Base-by-base conservation (phyloP, 1,284 basidiomycete species). In the Anthracocystis panici-leucophaei region DNA sequence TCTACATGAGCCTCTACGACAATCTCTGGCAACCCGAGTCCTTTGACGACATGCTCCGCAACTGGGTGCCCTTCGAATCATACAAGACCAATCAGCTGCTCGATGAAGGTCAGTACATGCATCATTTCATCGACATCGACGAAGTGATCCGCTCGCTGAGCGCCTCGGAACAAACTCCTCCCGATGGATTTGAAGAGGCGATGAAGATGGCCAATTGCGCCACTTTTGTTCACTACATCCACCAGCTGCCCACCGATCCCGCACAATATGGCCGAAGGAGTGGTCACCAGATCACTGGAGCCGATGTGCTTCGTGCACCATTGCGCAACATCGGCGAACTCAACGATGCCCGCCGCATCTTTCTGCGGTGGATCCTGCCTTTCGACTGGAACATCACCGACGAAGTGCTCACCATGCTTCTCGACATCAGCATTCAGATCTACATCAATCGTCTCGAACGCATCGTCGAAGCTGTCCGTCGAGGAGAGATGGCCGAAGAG, bases 341-440 rank as follows among this genome's bases (percentile, higher is more conserved):
- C 35, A 77, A 64, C 45, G 79, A 81, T 49, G 79, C 79, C 5
- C 57, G 74, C 10, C 62, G 75, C 27, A 57, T 79, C 54, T 79
- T 81, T 27, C 58, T 79, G 20, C 67, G 65, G 5, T 75, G 64
- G 61, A 77, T 81, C n/a, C 42, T 81, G 2, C 79, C 79, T 1
- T 56, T 62, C 29, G 50, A 65, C 7, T 65, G 65, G 61, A 48
- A 63, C 4, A 48, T 79, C 35, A 66, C 50, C 9, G 79, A 81
- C 52, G 72, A 65, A 33, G 61, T 77, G 25, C 64, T 81, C 46
- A 64, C 57, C 57, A 61, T 75, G 58, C 65, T 79, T 3, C 70
- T 78, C 61, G 77, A 79, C 50, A 69, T 81, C 57, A 79, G 74
- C 65, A 79, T 78, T n/a, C 75, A 81, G 49, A 75, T 81, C 58